Base-by-base conservation (phyloP, 352 stramenopile species). In the Phytophthora pinifolia region DNA sequence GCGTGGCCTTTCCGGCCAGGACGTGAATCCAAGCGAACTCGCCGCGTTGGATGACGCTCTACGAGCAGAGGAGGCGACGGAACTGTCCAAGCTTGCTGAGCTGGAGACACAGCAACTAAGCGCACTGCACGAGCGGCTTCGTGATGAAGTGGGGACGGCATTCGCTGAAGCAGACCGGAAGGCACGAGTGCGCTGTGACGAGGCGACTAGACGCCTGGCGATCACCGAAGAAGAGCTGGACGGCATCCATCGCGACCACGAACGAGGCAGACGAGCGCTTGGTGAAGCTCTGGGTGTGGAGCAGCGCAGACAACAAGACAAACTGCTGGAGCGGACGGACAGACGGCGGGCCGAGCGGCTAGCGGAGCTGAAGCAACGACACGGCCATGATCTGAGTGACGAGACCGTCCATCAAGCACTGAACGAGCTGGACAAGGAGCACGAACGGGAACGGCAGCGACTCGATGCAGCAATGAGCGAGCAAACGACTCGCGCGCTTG, bases 231-330 rank as follows among this genome's bases (percentile, higher is more conserved):
- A 49, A 13, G 46, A 73, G 9, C 31, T 75, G 3, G 14, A 41
- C 7, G 34, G 42, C n/a, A 59, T 75, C 18, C 49, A 47, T 9
- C 31, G 39, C 9, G 65, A 71, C 5, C 65, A 75, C 15, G 58
- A 61, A 22, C 47, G 67, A 9, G 47, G 55, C 9, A 60, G 50
- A 25, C 45, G 45, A 4, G 51, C 57, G 12, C 46, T 80, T 9
- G 17, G 38, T 12, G 41, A 50, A 14, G 46, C 68, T 6, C 30
- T 80, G 17, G 48, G 44, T 3, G 45, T 66, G 1, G 71, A 80
- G 36, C 55, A 71, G 6, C 41, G 49, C 18, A 59, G 67, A 9
- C 70, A 76, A n/a, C 58, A 67, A 51, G 61, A 72, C 32, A 79
- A 76, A 44, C 33, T 79, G 13, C 22, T 64, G 12, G 70, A 74